Evolutionary conservation across 164 flowering plant species (phyloP), one percentile per base, ranked within the genome.

Genomic region (Berberis vulgaris): DNA sequence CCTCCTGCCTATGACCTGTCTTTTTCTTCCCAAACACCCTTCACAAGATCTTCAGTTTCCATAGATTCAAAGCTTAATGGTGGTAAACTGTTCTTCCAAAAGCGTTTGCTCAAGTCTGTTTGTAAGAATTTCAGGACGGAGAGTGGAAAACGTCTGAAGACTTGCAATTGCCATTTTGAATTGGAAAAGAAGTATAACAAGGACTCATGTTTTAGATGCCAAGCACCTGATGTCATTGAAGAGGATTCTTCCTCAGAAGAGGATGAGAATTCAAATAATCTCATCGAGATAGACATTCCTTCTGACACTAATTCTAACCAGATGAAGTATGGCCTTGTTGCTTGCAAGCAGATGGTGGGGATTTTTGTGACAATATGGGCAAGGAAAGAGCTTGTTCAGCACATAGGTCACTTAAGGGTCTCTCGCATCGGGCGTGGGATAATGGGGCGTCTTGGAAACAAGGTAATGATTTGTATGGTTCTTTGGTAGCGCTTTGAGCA

Each of bases 311-410:
- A 54, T 60, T 44, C 61, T 9, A 73, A 60, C 60, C 75, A 77
- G 53, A 64, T 72, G 69, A 80, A 80, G 47, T 90, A 86, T 64
- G 66, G 86, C 61, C 87, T 90, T 55, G 52, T 88, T 49, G 80
- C 77, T 6, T 76, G 87, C 76, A 90, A 86, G 77, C 92, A 85
- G 63, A 90, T 90, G 97, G 97, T 90, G 56, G 97, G 97, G 9
- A 85, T 90, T 45, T 90, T 90, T 62, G 74, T 90, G 2, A 78
- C 87, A 1, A 65, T 90, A 43, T 90, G 97, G 97, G 77, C 74
- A 65, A 81, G 69, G 67, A 82, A 73, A 53, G 92, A 86, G 72
- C 85, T 83, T 61, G 82, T 83, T 45, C 88, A 74, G 61, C 80
- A 86, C 60, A 76, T 90, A 1, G 63, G 89, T 64, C 95, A 90